Conservation (phyloP, 2,329 filamentous ascomycete genomes). For the Fragosphaeria purpurea region DNA sequence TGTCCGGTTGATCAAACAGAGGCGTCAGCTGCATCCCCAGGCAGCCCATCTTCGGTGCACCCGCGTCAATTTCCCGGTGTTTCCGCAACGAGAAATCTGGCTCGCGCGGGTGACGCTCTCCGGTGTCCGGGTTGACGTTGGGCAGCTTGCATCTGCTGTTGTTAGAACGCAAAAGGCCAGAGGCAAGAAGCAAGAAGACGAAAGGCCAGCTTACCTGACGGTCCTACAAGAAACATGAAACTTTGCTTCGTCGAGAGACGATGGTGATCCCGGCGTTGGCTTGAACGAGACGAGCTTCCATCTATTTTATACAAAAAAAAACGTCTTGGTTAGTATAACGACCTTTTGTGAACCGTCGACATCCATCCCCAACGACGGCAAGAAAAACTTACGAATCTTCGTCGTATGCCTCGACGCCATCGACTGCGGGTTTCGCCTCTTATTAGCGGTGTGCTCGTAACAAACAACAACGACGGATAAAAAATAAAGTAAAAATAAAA, state of each 20-base stretch:
- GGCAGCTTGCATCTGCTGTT: conserved; percentile 53
- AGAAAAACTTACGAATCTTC: conserved; percentile 40
- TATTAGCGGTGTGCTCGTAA: background rate
- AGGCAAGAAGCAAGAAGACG: background rate
- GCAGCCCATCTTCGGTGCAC: conserved; percentile 45
- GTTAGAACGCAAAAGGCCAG: background rate
- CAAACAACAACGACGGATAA: too few species aligned
- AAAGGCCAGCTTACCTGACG: conserved; percentile 36
- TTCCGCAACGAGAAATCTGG: conserved; percentile 49
- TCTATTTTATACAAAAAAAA: conserved; percentile 13
- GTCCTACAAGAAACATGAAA: conserved; percentile 56
- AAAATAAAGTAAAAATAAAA: background rate
- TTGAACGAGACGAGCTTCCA: conserved; percentile 55
- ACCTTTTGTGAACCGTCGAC: too few species aligned
- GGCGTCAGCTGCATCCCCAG: conserved; percentile 59
- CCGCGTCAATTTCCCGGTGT: conserved; percentile 50
- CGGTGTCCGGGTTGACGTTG: conserved; percentile 56
- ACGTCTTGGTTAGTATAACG: too few species aligned
- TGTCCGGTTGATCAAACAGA: conserved; percentile 26
- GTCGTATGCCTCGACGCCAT: conserved; percentile 52
- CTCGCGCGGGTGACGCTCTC: conserved; percentile 42
- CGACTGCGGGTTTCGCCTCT: conserved; percentile 16
- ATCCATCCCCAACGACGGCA: too few species aligned
- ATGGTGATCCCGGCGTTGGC: conserved; percentile 33
- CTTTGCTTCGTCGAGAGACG: conserved; percentile 26